Evolutionary conservation across 371 early-diverging fungal genomes (phyloP).

Genomic region (Mucor sp.): DNA sequence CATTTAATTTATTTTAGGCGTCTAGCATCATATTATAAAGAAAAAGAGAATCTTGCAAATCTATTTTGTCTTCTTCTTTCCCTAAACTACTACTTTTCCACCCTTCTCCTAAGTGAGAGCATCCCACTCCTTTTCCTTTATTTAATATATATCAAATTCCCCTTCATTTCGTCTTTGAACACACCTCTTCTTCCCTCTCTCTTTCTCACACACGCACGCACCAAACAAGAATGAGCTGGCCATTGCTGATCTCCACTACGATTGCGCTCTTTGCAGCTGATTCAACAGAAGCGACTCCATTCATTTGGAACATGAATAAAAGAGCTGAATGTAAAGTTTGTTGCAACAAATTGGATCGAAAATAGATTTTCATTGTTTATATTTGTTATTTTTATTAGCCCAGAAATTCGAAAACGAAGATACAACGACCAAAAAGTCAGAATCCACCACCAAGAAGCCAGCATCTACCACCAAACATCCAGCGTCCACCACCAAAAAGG

Average conservation of each 20-base stretch:
- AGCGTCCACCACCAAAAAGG: not conserved
- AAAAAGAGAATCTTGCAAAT: not conserved
- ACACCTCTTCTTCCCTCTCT: not conserved
- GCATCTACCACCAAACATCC: not conserved
- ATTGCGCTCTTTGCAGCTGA: slow-evolving; percentile 14
- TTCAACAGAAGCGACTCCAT: slow-evolving; percentile 15
- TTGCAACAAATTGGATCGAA: not conserved
- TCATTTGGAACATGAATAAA: slow-evolving; percentile 11
- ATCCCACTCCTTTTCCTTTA: slow-evolving; percentile 12
- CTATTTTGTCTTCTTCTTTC: not conserved
- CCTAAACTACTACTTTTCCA: not conserved
- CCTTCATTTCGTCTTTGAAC: not conserved
- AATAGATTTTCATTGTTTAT: slow-evolving; percentile 4
- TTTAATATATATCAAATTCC: not conserved
- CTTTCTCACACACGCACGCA: too few relatives aligned
- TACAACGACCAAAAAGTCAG: not conserved
- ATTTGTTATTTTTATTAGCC: not conserved
- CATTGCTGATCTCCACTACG: slow-evolving; percentile 11
- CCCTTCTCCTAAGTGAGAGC: slow-evolving; percentile 10
- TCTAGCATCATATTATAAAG: not conserved
- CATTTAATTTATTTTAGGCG: slow-evolving; percentile 11
- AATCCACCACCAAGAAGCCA: too few relatives aligned
- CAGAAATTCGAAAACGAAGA: not conserved
- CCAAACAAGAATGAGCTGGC: slow-evolving; percentile 11
- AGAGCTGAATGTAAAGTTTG: slow-evolving; percentile 9